Conservation (phyloP, 306 rosid species). For the Pyrus communis region DNA sequence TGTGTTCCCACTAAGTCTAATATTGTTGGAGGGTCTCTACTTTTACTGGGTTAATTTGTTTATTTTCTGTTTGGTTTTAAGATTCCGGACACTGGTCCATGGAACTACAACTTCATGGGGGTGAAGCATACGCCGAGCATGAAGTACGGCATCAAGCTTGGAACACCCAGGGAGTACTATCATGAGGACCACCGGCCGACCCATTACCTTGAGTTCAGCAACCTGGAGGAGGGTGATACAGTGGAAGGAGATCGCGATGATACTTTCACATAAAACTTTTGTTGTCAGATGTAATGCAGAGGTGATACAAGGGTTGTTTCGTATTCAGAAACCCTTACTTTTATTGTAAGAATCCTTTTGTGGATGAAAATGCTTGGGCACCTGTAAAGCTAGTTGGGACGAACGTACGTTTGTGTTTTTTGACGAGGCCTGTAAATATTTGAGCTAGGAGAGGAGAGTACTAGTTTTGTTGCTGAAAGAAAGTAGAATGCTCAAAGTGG, state of each 20-base stretch:
- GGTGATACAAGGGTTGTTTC: neutral
- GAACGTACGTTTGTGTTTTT: neutral
- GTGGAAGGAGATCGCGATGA: slow-evolving; percentile 91
- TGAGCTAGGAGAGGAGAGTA: neutral
- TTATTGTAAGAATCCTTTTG: neutral
- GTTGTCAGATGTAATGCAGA: neutral
- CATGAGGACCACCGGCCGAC: slow-evolving; percentile 96
- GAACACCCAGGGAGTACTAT: slow-evolving; percentile 81
- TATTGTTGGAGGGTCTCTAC: too few species aligned
- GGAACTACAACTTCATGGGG: slow-evolving; percentile 99
- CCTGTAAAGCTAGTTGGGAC: neutral
- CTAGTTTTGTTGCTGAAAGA: neutral
- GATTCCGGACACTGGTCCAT: slow-evolving; percentile 95
- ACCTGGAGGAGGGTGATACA: slow-evolving; percentile 83
- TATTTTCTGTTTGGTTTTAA: slow-evolving; percentile 17
- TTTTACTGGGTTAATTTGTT: neutral
- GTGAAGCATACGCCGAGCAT: slow-evolving; percentile 88
- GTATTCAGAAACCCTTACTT: neutral
- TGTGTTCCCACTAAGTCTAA: too few species aligned
- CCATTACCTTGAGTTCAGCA: slow-evolving; percentile 92
- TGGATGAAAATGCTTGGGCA: neutral
- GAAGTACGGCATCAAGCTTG: slow-evolving; percentile 90
- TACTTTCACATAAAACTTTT: slow-evolving; percentile 35
- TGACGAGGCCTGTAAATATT: slow-evolving; percentile 4
- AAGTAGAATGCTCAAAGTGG: neutral